phyloP scores from a whole-genome alignment of 164 flowering plant genomes.

The Magnolia sinica region DNA sequence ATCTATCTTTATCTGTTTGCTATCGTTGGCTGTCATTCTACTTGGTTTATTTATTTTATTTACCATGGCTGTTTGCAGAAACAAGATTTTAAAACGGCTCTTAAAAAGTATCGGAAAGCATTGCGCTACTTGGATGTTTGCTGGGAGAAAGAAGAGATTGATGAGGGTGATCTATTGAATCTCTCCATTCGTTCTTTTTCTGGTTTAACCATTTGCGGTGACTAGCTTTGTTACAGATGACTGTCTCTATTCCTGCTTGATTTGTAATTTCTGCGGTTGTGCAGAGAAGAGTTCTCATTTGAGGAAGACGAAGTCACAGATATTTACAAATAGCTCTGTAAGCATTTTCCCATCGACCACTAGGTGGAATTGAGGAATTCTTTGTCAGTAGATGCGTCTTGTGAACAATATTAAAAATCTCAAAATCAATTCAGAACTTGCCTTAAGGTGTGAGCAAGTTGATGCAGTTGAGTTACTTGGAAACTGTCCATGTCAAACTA shows the following conservation, averaged over 20 bases:
- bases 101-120: slow-evolving; percentile 84
- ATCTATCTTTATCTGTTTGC: neutral
- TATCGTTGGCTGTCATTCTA: no score
- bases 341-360: slow-evolving; percentile 5
- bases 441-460: neutral
- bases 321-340: slow-evolving; percentile 40
- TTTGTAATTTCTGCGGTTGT: slow-evolving; percentile 6
- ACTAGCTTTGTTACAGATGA: neutral
- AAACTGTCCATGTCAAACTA: neutral
- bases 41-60: neutral
- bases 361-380: neutral
- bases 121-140: slow-evolving; percentile 88
- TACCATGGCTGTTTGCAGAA: slow-evolving; percentile 42
- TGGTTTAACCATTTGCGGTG: neutral
- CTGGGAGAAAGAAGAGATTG: slow-evolving; percentile 97
- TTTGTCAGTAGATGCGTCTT: neutral
- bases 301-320: slow-evolving; percentile 38
- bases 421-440: neutral
- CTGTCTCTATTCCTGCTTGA: neutral
- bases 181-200: neutral
- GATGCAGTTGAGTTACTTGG: neutral
- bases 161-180: slow-evolving; percentile 51
- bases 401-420: neutral
- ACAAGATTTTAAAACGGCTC: slow-evolving; percentile 90
- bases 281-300: slow-evolving; percentile 29